Percentiles rank a stretch among this genome's conserved stretches.
These are phyloP conservation scores for Russula griseocarnosa DNA, from an alignment of 768 basidiomycete species.

Conservation along the genomic window DNA sequence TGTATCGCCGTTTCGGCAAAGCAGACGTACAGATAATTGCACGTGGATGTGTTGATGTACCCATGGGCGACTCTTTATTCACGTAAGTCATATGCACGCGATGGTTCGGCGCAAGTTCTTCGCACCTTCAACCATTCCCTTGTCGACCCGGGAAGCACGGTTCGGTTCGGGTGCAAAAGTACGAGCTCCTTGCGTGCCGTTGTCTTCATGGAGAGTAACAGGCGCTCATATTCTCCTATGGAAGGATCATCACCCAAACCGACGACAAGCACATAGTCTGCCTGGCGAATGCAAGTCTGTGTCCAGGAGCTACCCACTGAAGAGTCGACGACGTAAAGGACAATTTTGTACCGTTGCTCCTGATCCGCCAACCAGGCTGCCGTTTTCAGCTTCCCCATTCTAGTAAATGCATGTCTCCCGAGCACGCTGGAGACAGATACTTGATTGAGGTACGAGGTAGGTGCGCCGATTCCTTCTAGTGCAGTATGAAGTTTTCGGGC, in stretches of 20 bases:
- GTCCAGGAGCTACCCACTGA: conserved; percentile 96
- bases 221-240: conserved; percentile 90
- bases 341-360: conserved; percentile 89
- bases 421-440: conserved; percentile 88
- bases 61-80: conserved; percentile 83
- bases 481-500: conserved; percentile 84
- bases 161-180: conserved; percentile 86
- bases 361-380: conserved; percentile 93
- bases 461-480: conserved; percentile 89
- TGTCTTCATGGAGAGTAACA: conserved; percentile 92
- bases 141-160: conserved; percentile 85
- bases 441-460: conserved; percentile 90
- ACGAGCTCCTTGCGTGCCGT: conserved; percentile 98
- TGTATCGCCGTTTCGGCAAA: too few relatives aligned
- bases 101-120: background rate
- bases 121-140: conserved; percentile 90
- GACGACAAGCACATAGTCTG: conserved; percentile 90
- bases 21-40: conserved; percentile 65
- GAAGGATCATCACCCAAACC: conserved; percentile 91
- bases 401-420: conserved; percentile 90
- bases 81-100: conserved; percentile 5
- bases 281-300: conserved; percentile 96
- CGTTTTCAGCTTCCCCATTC: conserved; percentile 96
- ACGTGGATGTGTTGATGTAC: conserved; percentile 94
- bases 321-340: conserved; percentile 95